Base-by-base conservation (phyloP, 2,329 filamentous ascomycete species). In the Colletotrichum euphorbiae region DNA sequence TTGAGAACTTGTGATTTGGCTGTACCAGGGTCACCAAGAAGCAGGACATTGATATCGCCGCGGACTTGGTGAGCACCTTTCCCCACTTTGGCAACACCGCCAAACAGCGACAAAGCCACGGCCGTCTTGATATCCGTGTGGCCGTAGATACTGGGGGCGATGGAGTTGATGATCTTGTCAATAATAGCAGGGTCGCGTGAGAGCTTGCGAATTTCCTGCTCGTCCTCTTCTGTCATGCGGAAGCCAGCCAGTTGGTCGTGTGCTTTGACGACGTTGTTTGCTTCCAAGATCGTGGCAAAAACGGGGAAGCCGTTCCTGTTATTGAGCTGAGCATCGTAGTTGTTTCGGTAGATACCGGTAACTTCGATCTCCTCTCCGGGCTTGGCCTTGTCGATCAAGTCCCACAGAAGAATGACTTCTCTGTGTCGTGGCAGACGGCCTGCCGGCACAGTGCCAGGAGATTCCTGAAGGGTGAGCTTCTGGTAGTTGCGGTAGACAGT, bases 401-500 rank as follows among this genome's bases (percentile, higher is more conserved):
- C 96, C 89, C 96, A 98, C 3, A 99, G 88, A 12, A 99, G 87
- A 71, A 99, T 94, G 42, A 99, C 95, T 77, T 99, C 96, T 60
- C 96, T 89, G 76, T 96, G 93, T 62, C 97, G 91, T 3, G 96
- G 96, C 52, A 99, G 87, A 79, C 96, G 94, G 75, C 96, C 96
- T 40, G 97, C 94, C 4, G 96, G 97, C 3, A 99, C 96, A 6
- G 96, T 98, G 62, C 96, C 97, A 4, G 96, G 96, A 0, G 97
- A 97, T 79, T 99, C 96, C 76, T 99, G 96, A 12, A 99, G 87
- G 0, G 96, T 99, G 74, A 99, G 85, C 77, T 98, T 99, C 79
- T 99, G 96, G 81, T 98, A 99, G 80, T 99, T 99, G 71, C 96
- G 92, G 82, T 99, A 99, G 15, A 99, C 92, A 0, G 96, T 99